Conservation (phyloP, 805 yeast species). For the Scheffersomyces stipitis region DNA sequence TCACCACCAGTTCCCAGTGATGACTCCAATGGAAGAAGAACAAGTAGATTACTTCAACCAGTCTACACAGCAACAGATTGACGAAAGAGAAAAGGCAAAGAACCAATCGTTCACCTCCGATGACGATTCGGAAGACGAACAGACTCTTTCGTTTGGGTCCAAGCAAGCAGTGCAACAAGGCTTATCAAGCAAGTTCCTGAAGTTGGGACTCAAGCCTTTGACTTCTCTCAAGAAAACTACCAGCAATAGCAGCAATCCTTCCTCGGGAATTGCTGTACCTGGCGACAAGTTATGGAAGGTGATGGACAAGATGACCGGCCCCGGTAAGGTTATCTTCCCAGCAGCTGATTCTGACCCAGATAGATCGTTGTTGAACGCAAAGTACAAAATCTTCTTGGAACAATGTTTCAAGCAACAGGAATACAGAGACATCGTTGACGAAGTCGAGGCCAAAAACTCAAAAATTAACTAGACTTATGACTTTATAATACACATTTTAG, state of each 20-base stretch:
- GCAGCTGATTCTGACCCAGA: conserved; percentile 57
- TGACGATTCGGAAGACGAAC: conserved; percentile 49
- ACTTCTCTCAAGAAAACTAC: conserved; percentile 25
- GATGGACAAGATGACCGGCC: conserved; percentile 82
- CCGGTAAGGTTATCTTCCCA: conserved; percentile 79
- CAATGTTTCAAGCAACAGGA: conserved; percentile 80
- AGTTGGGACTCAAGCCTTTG: conserved; percentile 39
- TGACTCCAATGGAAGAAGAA: conserved; percentile 43
- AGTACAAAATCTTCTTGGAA: conserved; percentile 84
- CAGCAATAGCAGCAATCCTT: conserved; percentile 4
- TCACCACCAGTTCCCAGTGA: conserved; percentile 27
- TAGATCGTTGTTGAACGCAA: conserved; percentile 67
- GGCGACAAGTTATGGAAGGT: conserved; percentile 80
- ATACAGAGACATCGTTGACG: conserved; percentile 70
- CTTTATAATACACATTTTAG: neutral
- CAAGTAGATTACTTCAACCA: conserved; percentile 42
- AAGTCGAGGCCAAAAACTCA: conserved; percentile 28
- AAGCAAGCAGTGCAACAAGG: conserved; percentile 55
- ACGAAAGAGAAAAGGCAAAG: conserved; percentile 23
- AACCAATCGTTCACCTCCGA: conserved; percentile 10
- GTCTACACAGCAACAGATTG: conserved; percentile 12
- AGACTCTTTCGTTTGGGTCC: conserved; percentile 59
- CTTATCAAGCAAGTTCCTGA: conserved; percentile 44
- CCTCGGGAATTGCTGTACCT: conserved; percentile 23
- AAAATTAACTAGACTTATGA: neutral